A percentile compares a stretch with the other conserved stretches of the same genome.
Conservation (phyloP, 2,329 filamentous ascomycete genomes). For the Rosellinia necatrix region DNA sequence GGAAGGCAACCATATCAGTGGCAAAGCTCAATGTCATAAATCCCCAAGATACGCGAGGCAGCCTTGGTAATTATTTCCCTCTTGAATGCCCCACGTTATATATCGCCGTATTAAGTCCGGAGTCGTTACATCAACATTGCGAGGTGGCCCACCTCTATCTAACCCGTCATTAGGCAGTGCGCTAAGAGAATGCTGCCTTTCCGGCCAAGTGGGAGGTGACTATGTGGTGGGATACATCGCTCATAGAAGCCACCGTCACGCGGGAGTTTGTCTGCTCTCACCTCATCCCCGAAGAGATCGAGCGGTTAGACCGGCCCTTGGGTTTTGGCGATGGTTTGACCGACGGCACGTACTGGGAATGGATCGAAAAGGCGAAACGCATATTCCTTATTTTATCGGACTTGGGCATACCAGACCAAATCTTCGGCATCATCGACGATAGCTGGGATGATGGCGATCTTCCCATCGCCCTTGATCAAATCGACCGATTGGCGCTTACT, state of each 20-base stretch:
- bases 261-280: slow-evolving; percentile 68
- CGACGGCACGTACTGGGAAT: slow-evolving; percentile 77
- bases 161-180: slow-evolving; percentile 28
- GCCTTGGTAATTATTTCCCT: too few relatives aligned
- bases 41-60: too few relatives aligned
- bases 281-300: slow-evolving; percentile 65
- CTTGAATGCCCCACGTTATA: too few relatives aligned
- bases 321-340: slow-evolving; percentile 71
- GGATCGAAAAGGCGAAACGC: slow-evolving; percentile 72
- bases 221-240: slow-evolving; percentile 74
- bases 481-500: slow-evolving; percentile 66
- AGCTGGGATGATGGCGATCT: slow-evolving; percentile 79
- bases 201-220: slow-evolving; percentile 33
- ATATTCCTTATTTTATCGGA: slow-evolving; percentile 75
- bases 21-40: too few relatives aligned
- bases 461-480: slow-evolving; percentile 68
- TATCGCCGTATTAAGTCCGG: too few relatives aligned
- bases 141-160: slow-evolving; percentile 1
- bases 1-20: too few relatives aligned
- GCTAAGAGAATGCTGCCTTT: slow-evolving; percentile 34
- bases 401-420: slow-evolving; percentile 71
- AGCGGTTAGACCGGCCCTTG: slow-evolving; percentile 64
- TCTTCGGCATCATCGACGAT: slow-evolving; percentile 75
- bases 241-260: slow-evolving; percentile 72
- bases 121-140: too few relatives aligned